phyloP scores from a whole-genome alignment of 306 rosid genomes.

The Lathyrus oleraceus region DNA sequence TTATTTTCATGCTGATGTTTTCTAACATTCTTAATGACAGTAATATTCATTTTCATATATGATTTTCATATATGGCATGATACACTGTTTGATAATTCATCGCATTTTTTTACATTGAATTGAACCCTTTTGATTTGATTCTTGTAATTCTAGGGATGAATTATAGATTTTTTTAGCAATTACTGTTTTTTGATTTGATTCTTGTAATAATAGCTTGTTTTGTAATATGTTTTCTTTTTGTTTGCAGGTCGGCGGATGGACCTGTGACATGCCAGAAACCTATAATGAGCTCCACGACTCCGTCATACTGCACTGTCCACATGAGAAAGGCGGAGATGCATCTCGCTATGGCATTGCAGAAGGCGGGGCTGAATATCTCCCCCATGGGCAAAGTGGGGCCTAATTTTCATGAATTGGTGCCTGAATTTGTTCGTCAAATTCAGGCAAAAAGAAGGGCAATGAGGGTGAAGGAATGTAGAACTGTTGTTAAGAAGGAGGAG shows the following conservation, averaged over 20 bases:
- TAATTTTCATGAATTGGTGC: slow-evolving; percentile 52
- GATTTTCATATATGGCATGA: too few relatives aligned
- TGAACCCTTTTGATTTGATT: too few relatives aligned
- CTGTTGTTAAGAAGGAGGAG: neutral
- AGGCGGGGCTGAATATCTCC: slow-evolving; percentile 53
- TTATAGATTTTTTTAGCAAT: too few relatives aligned
- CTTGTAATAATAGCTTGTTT: too few relatives aligned
- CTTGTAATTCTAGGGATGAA: too few relatives aligned
- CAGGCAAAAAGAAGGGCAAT: slow-evolving; percentile 46
- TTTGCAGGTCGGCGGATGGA: slow-evolving; percentile 55
- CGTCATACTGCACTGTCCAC: slow-evolving; percentile 60
- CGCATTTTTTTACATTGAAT: too few relatives aligned
- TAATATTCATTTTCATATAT: too few relatives aligned
- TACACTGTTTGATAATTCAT: too few relatives aligned
- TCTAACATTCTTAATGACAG: too few relatives aligned
- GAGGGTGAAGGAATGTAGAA: slow-evolving; percentile 33
- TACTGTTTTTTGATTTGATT: too few relatives aligned
- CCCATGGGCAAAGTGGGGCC: slow-evolving; percentile 50
- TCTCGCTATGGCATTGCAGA: slow-evolving; percentile 53
- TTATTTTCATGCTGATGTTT: too few relatives aligned
- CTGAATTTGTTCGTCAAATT: slow-evolving; percentile 53
- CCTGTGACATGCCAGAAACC: slow-evolving; percentile 66
- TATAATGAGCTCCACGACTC: slow-evolving; percentile 57
- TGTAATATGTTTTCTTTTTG: too few relatives aligned
- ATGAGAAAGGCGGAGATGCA: slow-evolving; percentile 56